phyloP scores from a whole-genome alignment of 2,329 filamentous ascomycete species.

The Paecilomyces formosus region DNA sequence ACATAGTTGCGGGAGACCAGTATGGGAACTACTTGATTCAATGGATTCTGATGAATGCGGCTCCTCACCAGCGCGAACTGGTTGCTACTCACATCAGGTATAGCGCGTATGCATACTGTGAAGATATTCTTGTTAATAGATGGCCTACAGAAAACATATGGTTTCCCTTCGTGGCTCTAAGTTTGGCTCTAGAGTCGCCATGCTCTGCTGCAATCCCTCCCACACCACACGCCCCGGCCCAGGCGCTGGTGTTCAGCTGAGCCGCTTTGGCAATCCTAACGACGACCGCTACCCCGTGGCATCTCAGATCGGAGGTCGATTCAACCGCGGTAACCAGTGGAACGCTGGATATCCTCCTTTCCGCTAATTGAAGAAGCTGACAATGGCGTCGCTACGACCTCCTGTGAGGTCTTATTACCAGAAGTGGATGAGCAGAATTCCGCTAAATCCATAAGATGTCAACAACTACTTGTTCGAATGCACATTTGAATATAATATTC shows the following conservation, averaged over 20 bases:
- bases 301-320: slow-evolving; percentile 34
- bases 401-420: background rate
- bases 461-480: background rate
- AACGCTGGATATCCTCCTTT: slow-evolving; percentile 28
- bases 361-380: slow-evolving; percentile 17
- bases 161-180: slow-evolving; percentile 97
- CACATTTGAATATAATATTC: background rate
- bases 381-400: background rate
- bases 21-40: slow-evolving; percentile 98
- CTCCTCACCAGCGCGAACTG: slow-evolving; percentile 80
- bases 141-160: slow-evolving; percentile 72
- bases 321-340: slow-evolving; percentile 31
- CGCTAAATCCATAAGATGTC: background rate
- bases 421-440: background rate
- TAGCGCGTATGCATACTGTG: slow-evolving; percentile 2
- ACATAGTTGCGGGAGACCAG: slow-evolving; percentile 78
- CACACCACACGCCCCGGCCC: slow-evolving; percentile 83
- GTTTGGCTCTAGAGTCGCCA: slow-evolving; percentile 94
- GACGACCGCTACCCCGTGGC: slow-evolving; percentile 27
- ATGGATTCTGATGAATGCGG: slow-evolving; percentile 87
- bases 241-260: slow-evolving; percentile 62
- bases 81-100: slow-evolving; percentile 84
- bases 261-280: slow-evolving; percentile 47
- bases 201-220: slow-evolving; percentile 96
- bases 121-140: slow-evolving; percentile 8